phyloP scores from a whole-genome alignment of 2,329 filamentous ascomycete genomes.

The Arthroderma uncinatum region DNA sequence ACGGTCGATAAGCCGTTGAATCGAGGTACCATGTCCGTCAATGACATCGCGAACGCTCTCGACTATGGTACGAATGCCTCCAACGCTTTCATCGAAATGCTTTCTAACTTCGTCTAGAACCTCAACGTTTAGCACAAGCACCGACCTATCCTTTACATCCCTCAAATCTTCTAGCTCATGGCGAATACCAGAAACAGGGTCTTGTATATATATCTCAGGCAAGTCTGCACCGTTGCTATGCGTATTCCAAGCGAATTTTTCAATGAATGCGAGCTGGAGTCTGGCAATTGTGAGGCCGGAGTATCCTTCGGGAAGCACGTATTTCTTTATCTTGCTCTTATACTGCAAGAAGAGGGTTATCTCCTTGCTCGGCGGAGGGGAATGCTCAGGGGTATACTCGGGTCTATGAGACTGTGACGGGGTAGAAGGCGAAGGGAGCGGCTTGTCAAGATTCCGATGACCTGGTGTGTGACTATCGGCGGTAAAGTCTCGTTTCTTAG shows the following conservation, averaged over 20 bases:
- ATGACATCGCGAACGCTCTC: conserved; percentile 75
- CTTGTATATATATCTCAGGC: conserved; percentile 96
- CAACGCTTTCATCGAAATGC: conserved; percentile 87
- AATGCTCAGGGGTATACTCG: conserved; percentile 47
- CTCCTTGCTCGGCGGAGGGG: conserved; percentile 63
- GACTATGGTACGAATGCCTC: conserved; percentile 67
- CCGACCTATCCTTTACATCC: conserved; percentile 89
- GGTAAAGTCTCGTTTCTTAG: not conserved
- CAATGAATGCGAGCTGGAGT: conserved; percentile 90
- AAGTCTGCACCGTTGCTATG: conserved; percentile 86
- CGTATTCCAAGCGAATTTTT: conserved; percentile 98
- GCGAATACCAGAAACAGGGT: conserved; percentile 87
- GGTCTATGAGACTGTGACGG: conserved; percentile 9
- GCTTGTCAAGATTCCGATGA: not conserved
- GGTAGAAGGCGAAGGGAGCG: conserved; percentile 4
- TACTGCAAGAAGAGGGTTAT: conserved; percentile 92
- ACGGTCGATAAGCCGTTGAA: conserved; percentile 78
- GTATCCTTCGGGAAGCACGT: conserved; percentile 72
- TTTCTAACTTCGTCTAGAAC: conserved; percentile 89
- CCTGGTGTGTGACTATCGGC: not conserved
- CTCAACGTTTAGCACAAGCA: conserved; percentile 90
- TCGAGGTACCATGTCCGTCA: conserved; percentile 66
- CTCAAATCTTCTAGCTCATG: conserved; percentile 88
- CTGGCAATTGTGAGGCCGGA: conserved; percentile 76
- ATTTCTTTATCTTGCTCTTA: conserved; percentile 94